Conservation (phyloP, 495 filamentous ascomycete species). For the Neurospora sp. region DNA sequence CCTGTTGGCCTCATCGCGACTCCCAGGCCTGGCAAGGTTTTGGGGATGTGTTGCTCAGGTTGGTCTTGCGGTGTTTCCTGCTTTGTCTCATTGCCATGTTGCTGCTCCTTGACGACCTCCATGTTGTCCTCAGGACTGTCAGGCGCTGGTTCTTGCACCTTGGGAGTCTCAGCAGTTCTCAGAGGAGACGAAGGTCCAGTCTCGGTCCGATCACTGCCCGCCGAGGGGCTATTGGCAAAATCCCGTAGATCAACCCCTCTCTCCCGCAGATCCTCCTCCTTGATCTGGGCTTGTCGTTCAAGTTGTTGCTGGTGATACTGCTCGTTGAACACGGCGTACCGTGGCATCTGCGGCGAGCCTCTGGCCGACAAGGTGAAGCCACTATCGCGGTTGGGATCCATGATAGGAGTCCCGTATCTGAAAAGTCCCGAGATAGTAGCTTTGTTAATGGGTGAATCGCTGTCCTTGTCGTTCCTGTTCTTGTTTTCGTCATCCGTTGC, state of each 20-base stretch:
- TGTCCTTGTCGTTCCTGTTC: not conserved
- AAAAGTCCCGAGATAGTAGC: not conserved
- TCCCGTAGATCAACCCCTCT: constrained; percentile 43
- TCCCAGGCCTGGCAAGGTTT: not conserved
- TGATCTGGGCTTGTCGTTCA: constrained; percentile 7
- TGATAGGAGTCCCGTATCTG: not conserved
- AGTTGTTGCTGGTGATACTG: not conserved
- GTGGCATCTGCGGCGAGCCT: constrained; percentile 31
- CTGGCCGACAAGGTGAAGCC: constrained; percentile 22
- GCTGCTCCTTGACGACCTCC: not conserved
- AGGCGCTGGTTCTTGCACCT: not conserved
- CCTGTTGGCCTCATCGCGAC: not conserved
- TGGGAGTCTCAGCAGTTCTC: not conserved
- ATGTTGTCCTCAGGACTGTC: not conserved
- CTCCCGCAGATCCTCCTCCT: constrained; percentile 32
- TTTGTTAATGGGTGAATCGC: not conserved
- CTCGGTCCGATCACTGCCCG: not conserved
- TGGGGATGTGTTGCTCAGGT: not conserved
- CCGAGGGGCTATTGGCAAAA: constrained; percentile 5
- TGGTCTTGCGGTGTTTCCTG: not conserved
- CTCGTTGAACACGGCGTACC: not conserved
- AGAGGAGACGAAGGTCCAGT: not conserved
- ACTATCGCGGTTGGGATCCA: constrained; percentile 39
- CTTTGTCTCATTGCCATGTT: not conserved
- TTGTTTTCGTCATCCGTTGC: constrained; percentile 24